Conservation (phyloP, 495 filamentous ascomycete genomes). For the Tuber magnatum region DNA sequence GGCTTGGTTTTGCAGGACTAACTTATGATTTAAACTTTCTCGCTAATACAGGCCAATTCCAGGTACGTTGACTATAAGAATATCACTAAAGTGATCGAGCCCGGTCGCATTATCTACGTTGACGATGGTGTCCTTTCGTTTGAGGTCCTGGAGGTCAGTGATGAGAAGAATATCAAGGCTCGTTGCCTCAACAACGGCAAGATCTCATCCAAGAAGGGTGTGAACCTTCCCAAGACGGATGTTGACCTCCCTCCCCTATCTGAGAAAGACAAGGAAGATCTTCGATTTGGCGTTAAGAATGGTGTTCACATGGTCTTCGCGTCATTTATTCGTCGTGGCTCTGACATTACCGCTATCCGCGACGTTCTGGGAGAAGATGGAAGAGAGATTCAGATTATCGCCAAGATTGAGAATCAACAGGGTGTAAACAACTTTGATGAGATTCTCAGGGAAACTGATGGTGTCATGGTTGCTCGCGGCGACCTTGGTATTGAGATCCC, state of each 20-base stretch:
- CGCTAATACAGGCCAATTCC: constrained; percentile 13
- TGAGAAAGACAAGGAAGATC: constrained; percentile 93
- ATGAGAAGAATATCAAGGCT: constrained; percentile 78
- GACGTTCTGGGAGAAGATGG: constrained; percentile 86
- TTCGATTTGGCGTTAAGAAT: constrained; percentile 94
- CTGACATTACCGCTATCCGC: constrained; percentile 86
- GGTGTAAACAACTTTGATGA: constrained; percentile 98
- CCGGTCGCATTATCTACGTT: constrained; percentile 95
- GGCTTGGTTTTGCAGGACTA: neutral
- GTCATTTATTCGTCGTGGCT: constrained; percentile 89
- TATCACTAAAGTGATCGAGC: constrained; percentile 93
- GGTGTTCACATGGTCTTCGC: constrained; percentile 98
- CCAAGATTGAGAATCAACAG: constrained; percentile 99
- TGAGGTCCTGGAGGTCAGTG: constrained; percentile 77
- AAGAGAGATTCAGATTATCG: constrained; percentile 96
- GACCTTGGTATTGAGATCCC: constrained; percentile 98
- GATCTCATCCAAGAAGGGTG: constrained; percentile 96
- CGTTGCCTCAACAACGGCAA: constrained; percentile 91
- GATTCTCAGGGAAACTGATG: constrained; percentile 91
- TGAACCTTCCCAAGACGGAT: constrained; percentile 97
- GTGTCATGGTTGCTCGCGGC: constrained; percentile 99
- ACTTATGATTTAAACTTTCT: neutral
- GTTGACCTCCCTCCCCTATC: constrained; percentile 95
- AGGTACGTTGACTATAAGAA: constrained; percentile 99
- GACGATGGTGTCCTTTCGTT: constrained; percentile 97